Evolutionary conservation across 75 land plant species (phyloP).

Genomic region (Pseudotsuga menziesii): DNA sequence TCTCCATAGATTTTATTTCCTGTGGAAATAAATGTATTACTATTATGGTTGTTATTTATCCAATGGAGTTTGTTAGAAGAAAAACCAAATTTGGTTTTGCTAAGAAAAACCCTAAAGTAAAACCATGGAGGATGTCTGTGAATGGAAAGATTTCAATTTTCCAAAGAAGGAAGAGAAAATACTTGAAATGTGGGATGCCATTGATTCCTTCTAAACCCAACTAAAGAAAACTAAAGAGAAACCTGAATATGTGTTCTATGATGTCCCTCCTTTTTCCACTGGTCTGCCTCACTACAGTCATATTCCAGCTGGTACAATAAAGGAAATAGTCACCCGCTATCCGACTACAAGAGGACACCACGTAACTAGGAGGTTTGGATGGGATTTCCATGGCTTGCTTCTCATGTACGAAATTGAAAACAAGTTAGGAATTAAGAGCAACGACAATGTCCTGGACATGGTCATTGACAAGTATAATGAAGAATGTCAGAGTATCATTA

Average conservation of each 20-base stretch:
- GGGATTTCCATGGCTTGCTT: constrained; percentile 99
- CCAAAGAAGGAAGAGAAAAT: constrained; percentile 65
- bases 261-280: too few species aligned
- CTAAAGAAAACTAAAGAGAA: constrained; percentile 48
- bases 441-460: constrained; percentile 69
- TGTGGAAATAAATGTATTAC: too few species aligned
- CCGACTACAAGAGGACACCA: constrained; percentile 82
- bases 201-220: constrained; percentile 90
- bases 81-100: too few species aligned
- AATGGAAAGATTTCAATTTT: constrained; percentile 95
- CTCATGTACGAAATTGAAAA: constrained; percentile 92
- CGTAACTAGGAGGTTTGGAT: constrained; percentile 93
- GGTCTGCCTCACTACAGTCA: constrained; percentile 97
- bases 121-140: constrained; percentile 94
- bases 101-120: too few species aligned
- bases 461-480: constrained; percentile 94
- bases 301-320: constrained; percentile 97
- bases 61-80: too few species aligned
- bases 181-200: constrained; percentile 55
- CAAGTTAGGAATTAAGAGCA: constrained; percentile 50
- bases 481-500: constrained; percentile 89
- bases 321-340: constrained; percentile 94
- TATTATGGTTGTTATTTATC: too few species aligned
- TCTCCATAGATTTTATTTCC: too few species aligned
- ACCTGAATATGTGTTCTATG: constrained; percentile 98